Percentiles rank a stretch among this genome's conserved stretches.
These are phyloP conservation scores for Acacia confusa DNA, from an alignment of 306 rosid species.

Conservation along the genomic window DNA sequence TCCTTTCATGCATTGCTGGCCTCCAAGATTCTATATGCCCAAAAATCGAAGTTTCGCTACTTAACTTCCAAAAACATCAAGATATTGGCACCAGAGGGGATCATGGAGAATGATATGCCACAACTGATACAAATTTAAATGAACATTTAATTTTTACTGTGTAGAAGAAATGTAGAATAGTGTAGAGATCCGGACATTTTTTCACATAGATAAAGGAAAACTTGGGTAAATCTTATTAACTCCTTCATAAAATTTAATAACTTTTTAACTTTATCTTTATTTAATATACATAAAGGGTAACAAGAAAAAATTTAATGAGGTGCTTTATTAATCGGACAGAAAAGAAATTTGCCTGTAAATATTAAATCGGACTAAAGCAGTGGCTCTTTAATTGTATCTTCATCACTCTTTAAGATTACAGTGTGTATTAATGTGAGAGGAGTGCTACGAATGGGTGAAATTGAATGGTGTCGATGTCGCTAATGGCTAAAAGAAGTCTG, in stretches of 20 bases:
- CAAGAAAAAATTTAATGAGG: too few species aligned
- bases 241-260: too few species aligned
- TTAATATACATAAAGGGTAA: too few species aligned
- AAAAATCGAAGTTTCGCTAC: neutral
- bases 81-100: neutral
- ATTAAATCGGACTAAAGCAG: too few species aligned
- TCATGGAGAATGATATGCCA: neutral
- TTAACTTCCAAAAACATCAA: neutral
- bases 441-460: neutral
- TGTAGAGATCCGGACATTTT: neutral
- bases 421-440: neutral
- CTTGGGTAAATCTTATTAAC: too few species aligned
- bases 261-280: too few species aligned
- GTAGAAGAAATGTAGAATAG: neutral
- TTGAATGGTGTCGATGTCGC: neutral
- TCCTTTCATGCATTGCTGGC: neutral
- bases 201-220: fast-evolving
- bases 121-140: neutral
- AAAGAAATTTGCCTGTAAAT: too few species aligned
- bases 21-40: neutral
- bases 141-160: neutral
- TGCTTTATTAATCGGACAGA: too few species aligned
- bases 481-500: neutral
- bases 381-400: neutral
- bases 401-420: neutral